Evolutionary conservation across 345 rosid genomes (phyloP).

Genomic region (Populus nigra): DNA sequence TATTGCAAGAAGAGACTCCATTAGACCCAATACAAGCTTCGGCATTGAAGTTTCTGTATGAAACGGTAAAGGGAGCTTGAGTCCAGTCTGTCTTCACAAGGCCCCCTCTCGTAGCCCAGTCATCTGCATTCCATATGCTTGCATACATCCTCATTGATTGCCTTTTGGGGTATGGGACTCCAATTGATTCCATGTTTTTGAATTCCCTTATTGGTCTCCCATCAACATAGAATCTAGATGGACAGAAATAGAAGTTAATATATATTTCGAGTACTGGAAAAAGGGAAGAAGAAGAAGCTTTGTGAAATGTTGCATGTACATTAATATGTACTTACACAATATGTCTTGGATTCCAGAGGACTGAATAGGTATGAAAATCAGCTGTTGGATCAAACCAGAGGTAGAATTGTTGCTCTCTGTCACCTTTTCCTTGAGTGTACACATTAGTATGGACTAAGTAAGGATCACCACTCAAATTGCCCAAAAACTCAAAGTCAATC

Average conservation of each 20-base stretch:
- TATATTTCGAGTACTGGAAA: too few relatives aligned
- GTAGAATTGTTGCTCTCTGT: constrained; percentile 66
- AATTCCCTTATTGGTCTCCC: constrained; percentile 70
- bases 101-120: constrained; percentile 29
- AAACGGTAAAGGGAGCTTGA: constrained; percentile 64
- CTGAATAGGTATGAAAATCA: constrained; percentile 67
- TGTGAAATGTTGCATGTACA: background rate
- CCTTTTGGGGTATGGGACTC: constrained; percentile 54
- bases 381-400: constrained; percentile 72
- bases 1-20: constrained; percentile 29
- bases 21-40: constrained; percentile 43
- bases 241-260: too few relatives aligned
- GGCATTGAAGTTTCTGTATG: constrained; percentile 46
- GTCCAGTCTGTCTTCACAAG: constrained; percentile 29
- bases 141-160: constrained; percentile 60
- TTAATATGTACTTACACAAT: constrained; percentile 40
- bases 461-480: constrained; percentile 33
- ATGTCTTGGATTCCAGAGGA: constrained; percentile 55
- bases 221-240: constrained; percentile 49
- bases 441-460: constrained; percentile 63
- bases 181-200: constrained; percentile 58
- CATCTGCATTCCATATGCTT: constrained; percentile 61
- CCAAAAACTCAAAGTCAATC: constrained; percentile 62
- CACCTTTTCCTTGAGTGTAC: constrained; percentile 61
- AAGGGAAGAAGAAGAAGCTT: background rate